Evolutionary conservation across 2,329 filamentous ascomycete species (phyloP).

Genomic region (Sordariomycetes sp.): DNA sequence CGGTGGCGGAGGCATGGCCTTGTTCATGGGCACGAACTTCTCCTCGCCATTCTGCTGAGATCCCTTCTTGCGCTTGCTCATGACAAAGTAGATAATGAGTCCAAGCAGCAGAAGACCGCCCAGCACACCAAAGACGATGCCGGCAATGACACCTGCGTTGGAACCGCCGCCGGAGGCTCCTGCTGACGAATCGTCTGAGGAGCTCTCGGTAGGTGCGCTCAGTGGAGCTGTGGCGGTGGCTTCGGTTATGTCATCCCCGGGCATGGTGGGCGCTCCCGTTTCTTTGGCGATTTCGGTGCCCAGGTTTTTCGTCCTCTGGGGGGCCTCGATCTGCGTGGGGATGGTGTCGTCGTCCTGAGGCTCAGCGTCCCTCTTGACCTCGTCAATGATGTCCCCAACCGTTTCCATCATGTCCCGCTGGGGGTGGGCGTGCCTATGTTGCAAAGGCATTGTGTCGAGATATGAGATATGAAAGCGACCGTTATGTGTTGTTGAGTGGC

Average conservation of each 20-base stretch:
- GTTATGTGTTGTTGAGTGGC: neutral
- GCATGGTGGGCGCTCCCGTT: constrained; percentile 10
- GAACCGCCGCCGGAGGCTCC: constrained; percentile 8
- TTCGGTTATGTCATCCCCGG: constrained; percentile 7
- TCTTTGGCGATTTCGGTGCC: constrained; percentile 20
- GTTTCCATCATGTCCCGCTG: constrained; percentile 15
- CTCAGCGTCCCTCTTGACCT: neutral
- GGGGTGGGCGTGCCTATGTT: constrained; percentile 17
- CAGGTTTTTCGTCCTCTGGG: constrained; percentile 8
- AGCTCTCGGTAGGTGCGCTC: neutral
- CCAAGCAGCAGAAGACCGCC: constrained; percentile 57
- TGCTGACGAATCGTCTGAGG: neutral
- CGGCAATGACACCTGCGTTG: constrained; percentile 54
- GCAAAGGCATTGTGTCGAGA: constrained; percentile 17
- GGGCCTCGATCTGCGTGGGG: constrained; percentile 5
- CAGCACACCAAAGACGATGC: constrained; percentile 76
- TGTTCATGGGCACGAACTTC: constrained; percentile 38
- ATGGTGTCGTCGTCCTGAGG: constrained; percentile 3
- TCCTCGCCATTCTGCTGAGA: constrained; percentile 48
- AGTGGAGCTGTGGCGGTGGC: constrained; percentile 8
- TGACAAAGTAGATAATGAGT: constrained; percentile 60
- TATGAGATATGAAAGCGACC: neutral
- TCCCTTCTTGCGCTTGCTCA: constrained; percentile 56
- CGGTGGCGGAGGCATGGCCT: constrained; percentile 9
- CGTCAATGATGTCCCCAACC: constrained; percentile 3